These are phyloP conservation scores for Prillingera fragicola DNA, from an alignment of 1,284 basidiomycete genomes.

Conservation along the genomic window DNA sequence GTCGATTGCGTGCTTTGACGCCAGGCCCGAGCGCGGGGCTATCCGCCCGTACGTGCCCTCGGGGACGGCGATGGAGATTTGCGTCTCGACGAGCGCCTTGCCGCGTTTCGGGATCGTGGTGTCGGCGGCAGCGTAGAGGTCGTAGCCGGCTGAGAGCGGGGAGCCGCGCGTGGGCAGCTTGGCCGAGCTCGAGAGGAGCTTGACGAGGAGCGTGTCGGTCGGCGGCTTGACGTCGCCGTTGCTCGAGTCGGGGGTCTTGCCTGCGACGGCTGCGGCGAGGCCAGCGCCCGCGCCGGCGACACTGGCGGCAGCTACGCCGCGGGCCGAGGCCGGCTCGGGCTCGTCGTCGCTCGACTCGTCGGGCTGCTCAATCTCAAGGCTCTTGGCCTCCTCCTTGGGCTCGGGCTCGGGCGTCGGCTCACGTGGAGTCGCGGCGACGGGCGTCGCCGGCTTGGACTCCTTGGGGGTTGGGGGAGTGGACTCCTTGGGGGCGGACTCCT, in stretches of 20 bases:
- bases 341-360: slow-evolving; percentile 33
- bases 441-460: too few species aligned
- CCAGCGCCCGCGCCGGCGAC: neutral
- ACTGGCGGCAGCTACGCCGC: neutral
- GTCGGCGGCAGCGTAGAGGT: slow-evolving; percentile 81
- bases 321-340: neutral
- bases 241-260: neutral
- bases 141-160: slow-evolving; percentile 81
- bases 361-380: slow-evolving; percentile 39
- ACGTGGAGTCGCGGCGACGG: slow-evolving; percentile 11
- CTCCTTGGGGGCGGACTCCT: slow-evolving; percentile 14
- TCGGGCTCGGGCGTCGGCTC: slow-evolving; percentile 15
- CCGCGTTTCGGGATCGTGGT: slow-evolving; percentile 75
- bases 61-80: slow-evolving; percentile 87
- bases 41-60: slow-evolving; percentile 90
- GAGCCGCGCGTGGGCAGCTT: slow-evolving; percentile 83
- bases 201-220: slow-evolving; percentile 61
- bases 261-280: neutral
- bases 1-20: slow-evolving; percentile 94
- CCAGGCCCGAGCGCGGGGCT: slow-evolving; percentile 87
- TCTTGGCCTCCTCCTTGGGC: slow-evolving; percentile 23
- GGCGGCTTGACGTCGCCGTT: neutral
- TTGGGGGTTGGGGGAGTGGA: slow-evolving; percentile 9
- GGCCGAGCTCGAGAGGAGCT: slow-evolving; percentile 74
- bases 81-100: slow-evolving; percentile 83